Conservation (phyloP, 2,329 filamentous ascomycete genomes). For the Diaporthe helianthi region DNA sequence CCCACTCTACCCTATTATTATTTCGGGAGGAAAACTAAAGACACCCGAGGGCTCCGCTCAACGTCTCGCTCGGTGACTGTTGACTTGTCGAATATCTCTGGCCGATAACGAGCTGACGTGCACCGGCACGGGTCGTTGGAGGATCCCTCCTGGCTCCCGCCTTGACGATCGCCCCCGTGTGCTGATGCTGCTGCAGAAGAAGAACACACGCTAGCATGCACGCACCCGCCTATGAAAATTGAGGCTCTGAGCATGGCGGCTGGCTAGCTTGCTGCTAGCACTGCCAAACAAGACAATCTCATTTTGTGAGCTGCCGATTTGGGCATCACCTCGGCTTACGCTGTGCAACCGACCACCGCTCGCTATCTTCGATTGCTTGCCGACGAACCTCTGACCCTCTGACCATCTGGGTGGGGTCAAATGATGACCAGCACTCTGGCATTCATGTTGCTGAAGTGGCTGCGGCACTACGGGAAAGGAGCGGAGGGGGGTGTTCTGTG, state of each 20-base stretch:
- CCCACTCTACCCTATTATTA: background rate
- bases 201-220: slow-evolving; percentile 24
- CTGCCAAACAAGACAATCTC: slow-evolving; percentile 31
- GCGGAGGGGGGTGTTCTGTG: background rate
- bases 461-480: background rate
- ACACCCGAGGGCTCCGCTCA: background rate
- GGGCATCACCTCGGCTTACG: slow-evolving; percentile 24
- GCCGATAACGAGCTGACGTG: slow-evolving; percentile 13
- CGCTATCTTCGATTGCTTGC: slow-evolving; percentile 11
- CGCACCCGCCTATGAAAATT: slow-evolving; percentile 27
- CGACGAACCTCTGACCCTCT: background rate
- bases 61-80: slow-evolving; percentile 5
- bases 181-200: slow-evolving; percentile 26
- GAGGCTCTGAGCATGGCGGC: slow-evolving; percentile 31
- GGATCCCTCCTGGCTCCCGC: background rate
- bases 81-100: slow-evolving; percentile 1
- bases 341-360: slow-evolving; percentile 23
- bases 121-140: slow-evolving; percentile 26
- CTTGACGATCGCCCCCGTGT: slow-evolving; percentile 21
- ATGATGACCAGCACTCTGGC: background rate
- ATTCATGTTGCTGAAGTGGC: background rate
- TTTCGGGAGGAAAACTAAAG: background rate
- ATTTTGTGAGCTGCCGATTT: slow-evolving; percentile 30
- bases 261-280: slow-evolving; percentile 25
- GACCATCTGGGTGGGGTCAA: slow-evolving; percentile 4